Base-by-base conservation (phyloP, 1,139 yeast genomes). In the Petasospora fabianii region DNA sequence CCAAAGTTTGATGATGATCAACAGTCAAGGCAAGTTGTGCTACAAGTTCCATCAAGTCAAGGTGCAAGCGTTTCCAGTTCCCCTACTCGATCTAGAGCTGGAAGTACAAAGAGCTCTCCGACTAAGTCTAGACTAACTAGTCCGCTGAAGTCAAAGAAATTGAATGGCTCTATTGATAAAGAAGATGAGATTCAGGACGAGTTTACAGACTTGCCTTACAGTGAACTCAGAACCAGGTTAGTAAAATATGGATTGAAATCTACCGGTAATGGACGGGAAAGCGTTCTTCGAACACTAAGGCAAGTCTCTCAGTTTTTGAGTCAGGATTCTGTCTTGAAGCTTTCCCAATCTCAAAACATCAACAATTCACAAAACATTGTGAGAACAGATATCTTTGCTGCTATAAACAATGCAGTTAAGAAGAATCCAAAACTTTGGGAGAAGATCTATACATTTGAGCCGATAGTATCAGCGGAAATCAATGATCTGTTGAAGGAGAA, bases 241-340 rank as follows among this genome's bases (percentile, higher is more conserved):
- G 51, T 51, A 27, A 54, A 59, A 13, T 64, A 65, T 58, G 68
- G 64, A 1, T 37, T 68, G 11, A 66, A 66, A 41, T 68, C 71
- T 1, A 56, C 59, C 4, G 56, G 53, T n/a, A n/a, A n/a, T n/a
- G n/a, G n/a, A n/a, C n/a, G n/a, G n/a, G n/a, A n/a, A n/a, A n/a
- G n/a, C n/a, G n/a, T n/a, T n/a, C n/a, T n/a, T n/a, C n/a, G n/a
- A n/a, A 55, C 65, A 0, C 43, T 65, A 44, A 48, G 39, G 30
- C 50, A 44, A 15, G 43, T 51, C 4, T n/a, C 36, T 9, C 27
- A 28, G 16, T 41, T 30, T 27, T 30, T 52, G 6, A 42, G 49
- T 31, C 47, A 53, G 34, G 49, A 49, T 13, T 44, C 57, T 1
- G 6, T 43, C 7, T 2, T 24, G 12, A 32, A 36, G 31, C 27